phyloP scores from a whole-genome alignment of 2,329 filamentous ascomycete genomes.

The Alternaria dauci region DNA sequence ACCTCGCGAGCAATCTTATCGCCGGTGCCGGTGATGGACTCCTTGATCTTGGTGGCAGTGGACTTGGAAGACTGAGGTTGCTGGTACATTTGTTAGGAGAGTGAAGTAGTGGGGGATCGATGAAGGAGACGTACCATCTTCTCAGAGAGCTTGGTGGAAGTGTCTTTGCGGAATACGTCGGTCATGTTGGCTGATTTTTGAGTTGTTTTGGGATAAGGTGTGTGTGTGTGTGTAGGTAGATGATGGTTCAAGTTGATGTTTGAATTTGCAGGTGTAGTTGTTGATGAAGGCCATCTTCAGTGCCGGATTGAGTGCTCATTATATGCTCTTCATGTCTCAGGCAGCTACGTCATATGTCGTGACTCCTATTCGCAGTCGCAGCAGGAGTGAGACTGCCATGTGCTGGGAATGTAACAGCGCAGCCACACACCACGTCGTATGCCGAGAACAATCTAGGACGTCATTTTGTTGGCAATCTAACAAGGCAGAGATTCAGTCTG shows the following conservation, averaged over 20 bases:
- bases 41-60: conserved; percentile 66
- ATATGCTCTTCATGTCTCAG: conserved; percentile 24
- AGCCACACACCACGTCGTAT: conserved; percentile 2
- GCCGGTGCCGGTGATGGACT: conserved; percentile 62
- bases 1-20: conserved; percentile 61
- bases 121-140: conserved; percentile 36
- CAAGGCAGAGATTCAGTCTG: conserved; percentile 2
- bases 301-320: conserved; percentile 21
- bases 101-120: background rate
- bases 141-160: conserved; percentile 65
- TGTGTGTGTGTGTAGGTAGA: background rate
- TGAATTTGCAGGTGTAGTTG: conserved; percentile 17
- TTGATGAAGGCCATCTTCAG: conserved; percentile 24
- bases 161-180: conserved; percentile 69
- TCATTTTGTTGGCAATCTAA: conserved; percentile 4
- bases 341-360: conserved; percentile 37
- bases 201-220: conserved; percentile 24
- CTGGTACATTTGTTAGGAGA: conserved; percentile 33
- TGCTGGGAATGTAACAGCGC: conserved; percentile 12
- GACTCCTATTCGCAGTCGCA: conserved; percentile 14
- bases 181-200: conserved; percentile 61
- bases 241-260: conserved; percentile 23
- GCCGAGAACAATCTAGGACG: background rate
- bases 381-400: conserved; percentile 18
- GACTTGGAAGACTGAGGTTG: conserved; percentile 69